phyloP scores from a whole-genome alignment of 306 rosid genomes.

The Argentina anserina region DNA sequence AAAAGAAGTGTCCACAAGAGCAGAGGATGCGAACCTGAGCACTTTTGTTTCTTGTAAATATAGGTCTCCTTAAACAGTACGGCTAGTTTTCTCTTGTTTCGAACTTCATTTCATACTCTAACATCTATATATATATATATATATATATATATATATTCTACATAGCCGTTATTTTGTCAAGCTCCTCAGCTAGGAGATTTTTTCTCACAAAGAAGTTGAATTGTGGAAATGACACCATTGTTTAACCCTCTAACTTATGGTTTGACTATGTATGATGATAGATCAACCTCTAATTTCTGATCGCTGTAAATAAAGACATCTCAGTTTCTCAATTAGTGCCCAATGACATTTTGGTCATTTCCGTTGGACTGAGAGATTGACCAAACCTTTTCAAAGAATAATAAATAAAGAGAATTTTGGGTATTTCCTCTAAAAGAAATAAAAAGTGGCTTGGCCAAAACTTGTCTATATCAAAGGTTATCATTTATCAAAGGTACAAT shows the following conservation, averaged over 20 bases:
- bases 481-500: too few relatives aligned
- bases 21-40: background rate
- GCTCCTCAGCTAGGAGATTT: background rate
- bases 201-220: background rate
- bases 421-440: background rate
- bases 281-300: background rate
- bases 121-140: too few relatives aligned
- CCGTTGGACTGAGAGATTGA: background rate
- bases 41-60: background rate
- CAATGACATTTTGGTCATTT: background rate
- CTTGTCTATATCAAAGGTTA: too few relatives aligned
- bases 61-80: background rate
- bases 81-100: background rate
- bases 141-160: too few relatives aligned
- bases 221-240: background rate
- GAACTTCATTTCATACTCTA: background rate
- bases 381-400: background rate
- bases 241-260: background rate
- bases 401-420: background rate
- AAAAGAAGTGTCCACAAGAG: background rate
- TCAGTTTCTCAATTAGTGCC: background rate
- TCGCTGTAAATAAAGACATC: background rate
- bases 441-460: background rate
- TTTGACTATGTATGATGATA: background rate
- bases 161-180: too few relatives aligned